Evolutionary conservation across 495 filamentous ascomycete genomes (phyloP).

Genomic region (Lepraria neglecta): DNA sequence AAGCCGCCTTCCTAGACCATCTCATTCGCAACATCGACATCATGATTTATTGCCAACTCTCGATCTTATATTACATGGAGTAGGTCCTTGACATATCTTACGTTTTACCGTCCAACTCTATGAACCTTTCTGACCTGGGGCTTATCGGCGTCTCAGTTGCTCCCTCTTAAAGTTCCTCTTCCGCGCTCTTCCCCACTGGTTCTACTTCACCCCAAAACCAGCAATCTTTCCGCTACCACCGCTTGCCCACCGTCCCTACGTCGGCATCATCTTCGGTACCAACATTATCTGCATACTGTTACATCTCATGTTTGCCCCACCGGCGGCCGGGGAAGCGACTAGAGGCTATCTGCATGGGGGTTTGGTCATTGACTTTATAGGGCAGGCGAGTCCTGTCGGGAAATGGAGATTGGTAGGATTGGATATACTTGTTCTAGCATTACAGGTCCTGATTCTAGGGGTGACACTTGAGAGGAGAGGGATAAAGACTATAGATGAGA

Average conservation of each 20-base stretch:
- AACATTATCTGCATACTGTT: conserved; percentile 68
- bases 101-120: neutral
- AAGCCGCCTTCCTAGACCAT: conserved; percentile 58
- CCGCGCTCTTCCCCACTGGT: conserved; percentile 63
- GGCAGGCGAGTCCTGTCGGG: conserved; percentile 68
- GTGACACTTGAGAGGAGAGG: conserved; percentile 64
- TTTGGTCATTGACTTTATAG: conserved; percentile 79
- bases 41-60: conserved; percentile 73
- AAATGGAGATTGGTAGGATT: conserved; percentile 56
- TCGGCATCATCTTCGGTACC: conserved; percentile 62
- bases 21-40: conserved; percentile 70
- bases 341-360: conserved; percentile 82
- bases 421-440: conserved; percentile 56
- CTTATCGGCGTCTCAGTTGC: conserved; percentile 47
- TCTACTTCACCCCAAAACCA: conserved; percentile 75
- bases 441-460: conserved; percentile 71
- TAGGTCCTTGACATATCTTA: conserved; percentile 38
- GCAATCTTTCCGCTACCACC: conserved; percentile 62
- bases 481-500: conserved; percentile 28
- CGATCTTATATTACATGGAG: conserved; percentile 88
- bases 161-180: conserved; percentile 67
- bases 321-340: conserved; percentile 65
- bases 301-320: conserved; percentile 56
- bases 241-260: conserved; percentile 56
- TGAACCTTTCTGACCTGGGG: neutral